Base-by-base conservation (phyloP, 768 basidiomycete genomes). In the Tylopilus vinaceipallidus region DNA sequence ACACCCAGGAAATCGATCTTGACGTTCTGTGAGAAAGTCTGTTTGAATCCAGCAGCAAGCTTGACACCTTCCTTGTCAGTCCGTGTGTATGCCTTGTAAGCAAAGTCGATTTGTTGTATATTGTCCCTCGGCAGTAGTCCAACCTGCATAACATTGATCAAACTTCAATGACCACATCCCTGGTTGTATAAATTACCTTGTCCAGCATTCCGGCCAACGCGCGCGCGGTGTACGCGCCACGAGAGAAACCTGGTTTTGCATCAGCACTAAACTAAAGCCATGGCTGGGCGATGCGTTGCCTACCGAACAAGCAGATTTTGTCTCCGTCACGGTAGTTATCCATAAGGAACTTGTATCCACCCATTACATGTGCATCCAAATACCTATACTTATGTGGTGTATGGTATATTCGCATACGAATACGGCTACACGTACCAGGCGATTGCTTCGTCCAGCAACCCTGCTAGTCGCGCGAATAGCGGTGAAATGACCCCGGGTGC, bases 261-360 rank as follows among this genome's bases (percentile, higher is more conserved):
- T 71, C 6, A 71, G 50, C 22, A 19, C 5, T 10, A 22, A 61
- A 7, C 26, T 2, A 16, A 5, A 19, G n/a, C 20, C 2, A 6
- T 36, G 19, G 26, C n/a, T n/a, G n/a, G n/a, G n/a, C 30, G 9
- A 7, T 9, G 30, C 33, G 32, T 17, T 6, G 30, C 58, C 71
- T 22, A 83, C 85, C 87, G 49, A 89, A 88, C 19, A 90, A 65
- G 59, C 83, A 88, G 27, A 91, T 79, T 63, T 76, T 87, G 62
- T 89, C 88, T 1, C 88, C 90, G 0, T 68, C 57, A n/a, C 70
- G 73, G 61, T 85, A 89, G 58, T 86, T 90, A 53, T 85, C 76
- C 89, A 91, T 90, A 45, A 91, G 68, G 64, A 84, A 91, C 53
- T 70, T 72, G 66, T 91, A 92, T 1, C 90, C 90, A 9, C 78